phyloP scores from a whole-genome alignment of 495 filamentous ascomycete species.

The Cudoniella acicularis region DNA sequence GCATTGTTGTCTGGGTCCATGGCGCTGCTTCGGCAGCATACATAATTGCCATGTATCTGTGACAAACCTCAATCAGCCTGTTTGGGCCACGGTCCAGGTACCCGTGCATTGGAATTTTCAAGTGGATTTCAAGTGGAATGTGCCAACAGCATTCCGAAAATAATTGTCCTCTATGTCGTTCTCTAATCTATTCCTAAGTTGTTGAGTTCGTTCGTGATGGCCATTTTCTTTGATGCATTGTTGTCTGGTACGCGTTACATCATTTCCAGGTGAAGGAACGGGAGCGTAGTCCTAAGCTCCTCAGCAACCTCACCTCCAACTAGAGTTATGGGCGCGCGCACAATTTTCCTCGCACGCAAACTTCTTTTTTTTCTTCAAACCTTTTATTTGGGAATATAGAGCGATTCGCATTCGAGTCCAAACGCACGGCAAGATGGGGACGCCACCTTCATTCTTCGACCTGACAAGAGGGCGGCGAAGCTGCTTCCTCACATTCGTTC shows the following conservation, averaged over 20 bases:
- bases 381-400: background rate
- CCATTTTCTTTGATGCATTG: too few relatives aligned
- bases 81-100: background rate
- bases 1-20: background rate
- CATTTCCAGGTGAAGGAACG: too few relatives aligned
- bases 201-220: too few relatives aligned
- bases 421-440: background rate
- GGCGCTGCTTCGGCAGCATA: background rate
- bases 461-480: background rate
- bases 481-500: background rate
- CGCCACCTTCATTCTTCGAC: background rate
- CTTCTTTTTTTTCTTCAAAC: background rate
- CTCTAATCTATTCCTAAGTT: too few relatives aligned
- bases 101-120: background rate
- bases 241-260: too few relatives aligned
- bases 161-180: background rate
- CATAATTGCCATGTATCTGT: background rate
- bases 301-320: background rate
- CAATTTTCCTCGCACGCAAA: background rate
- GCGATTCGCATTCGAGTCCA: background rate
- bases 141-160: too few relatives aligned
- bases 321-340: background rate
- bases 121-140: too few relatives aligned
- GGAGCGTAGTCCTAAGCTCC: too few relatives aligned
- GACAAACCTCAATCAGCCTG: background rate